Evolutionary conservation across 2,329 filamentous ascomycete species (phyloP).

Genomic region (Echinosphaeria canescens): DNA sequence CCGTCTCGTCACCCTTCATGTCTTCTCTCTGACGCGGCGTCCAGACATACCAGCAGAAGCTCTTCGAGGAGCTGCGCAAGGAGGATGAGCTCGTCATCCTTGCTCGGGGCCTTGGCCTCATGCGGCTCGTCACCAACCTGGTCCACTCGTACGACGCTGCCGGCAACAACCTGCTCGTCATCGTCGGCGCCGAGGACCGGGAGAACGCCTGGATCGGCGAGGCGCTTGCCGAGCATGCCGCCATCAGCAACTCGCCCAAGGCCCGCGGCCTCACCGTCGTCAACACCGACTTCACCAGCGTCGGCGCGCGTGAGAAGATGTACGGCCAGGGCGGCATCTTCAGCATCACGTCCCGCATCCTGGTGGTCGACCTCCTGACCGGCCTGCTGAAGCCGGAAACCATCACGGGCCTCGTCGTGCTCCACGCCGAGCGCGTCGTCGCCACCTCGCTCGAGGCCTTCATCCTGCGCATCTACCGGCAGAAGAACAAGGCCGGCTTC

Average conservation of each 20-base stretch:
- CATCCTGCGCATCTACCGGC: constrained; percentile 79
- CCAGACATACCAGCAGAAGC: constrained; percentile 78
- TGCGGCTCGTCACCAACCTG: constrained; percentile 86
- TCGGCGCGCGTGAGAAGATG: constrained; percentile 74
- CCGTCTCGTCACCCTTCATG: not conserved
- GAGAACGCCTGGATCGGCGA: constrained; percentile 97
- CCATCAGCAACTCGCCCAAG: constrained; percentile 62
- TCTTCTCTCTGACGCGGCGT: constrained; percentile 1
- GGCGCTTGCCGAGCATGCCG: constrained; percentile 84
- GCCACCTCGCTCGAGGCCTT: constrained; percentile 88
- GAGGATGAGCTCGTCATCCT: constrained; percentile 91
- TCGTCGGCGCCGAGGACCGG: constrained; percentile 76
- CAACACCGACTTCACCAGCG: constrained; percentile 85
- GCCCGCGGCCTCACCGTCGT: constrained; percentile 76
- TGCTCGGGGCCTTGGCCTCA: constrained; percentile 75
- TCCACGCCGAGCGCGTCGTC: constrained; percentile 74
- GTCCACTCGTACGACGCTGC: constrained; percentile 93
- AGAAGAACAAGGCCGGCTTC: constrained; percentile 86
- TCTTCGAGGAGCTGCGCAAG: constrained; percentile 74
- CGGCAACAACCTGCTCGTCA: constrained; percentile 75
- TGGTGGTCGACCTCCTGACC: constrained; percentile 88
- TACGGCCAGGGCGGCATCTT: constrained; percentile 80
- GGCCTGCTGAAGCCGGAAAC: constrained; percentile 59
- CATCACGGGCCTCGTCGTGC: constrained; percentile 66
- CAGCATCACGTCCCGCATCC: constrained; percentile 85